These are phyloP conservation scores for Dothiorella sarmentorum DNA, from an alignment of 2,329 filamentous ascomycete species.

Conservation along the genomic window DNA sequence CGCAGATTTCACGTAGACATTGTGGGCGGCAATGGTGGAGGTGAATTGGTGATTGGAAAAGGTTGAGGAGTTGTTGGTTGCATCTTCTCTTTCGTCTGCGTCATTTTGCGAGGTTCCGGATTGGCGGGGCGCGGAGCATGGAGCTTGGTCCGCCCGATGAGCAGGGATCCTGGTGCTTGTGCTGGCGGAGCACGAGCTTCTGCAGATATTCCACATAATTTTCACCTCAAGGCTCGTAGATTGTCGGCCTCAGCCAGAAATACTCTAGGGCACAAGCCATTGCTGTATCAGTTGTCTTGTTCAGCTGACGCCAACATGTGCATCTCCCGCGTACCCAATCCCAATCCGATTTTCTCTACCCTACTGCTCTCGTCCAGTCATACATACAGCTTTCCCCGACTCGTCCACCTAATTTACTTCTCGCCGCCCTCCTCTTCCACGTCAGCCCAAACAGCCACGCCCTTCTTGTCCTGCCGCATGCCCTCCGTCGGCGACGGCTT, in stretches of 20 bases:
- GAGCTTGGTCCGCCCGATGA: constrained; percentile 3
- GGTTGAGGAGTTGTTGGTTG: neutral
- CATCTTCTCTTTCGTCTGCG: constrained; percentile 15
- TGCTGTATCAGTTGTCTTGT: neutral
- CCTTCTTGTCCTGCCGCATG: constrained; percentile 54
- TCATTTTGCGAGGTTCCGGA: constrained; percentile 11
- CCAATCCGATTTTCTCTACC: neutral
- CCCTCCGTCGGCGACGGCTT: constrained; percentile 76
- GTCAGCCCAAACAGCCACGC: constrained; percentile 38
- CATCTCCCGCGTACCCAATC: neutral
- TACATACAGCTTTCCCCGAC: neutral
- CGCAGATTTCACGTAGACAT: constrained; percentile 3
- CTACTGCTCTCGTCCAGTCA: neutral
- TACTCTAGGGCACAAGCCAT: neutral
- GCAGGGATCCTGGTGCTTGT: neutral
- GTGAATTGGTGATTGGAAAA: neutral
- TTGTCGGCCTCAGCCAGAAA: neutral
- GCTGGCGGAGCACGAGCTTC: neutral
- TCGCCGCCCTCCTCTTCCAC: constrained; percentile 23
- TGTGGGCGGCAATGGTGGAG: neutral
- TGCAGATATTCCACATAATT: too few relatives aligned
- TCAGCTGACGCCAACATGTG: constrained; percentile 9
- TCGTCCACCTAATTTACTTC: neutral
- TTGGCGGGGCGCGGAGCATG: neutral
- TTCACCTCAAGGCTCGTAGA: neutral